Conservation (phyloP, 2,329 filamentous ascomycete species). For the Aureobasidium sp. region DNA sequence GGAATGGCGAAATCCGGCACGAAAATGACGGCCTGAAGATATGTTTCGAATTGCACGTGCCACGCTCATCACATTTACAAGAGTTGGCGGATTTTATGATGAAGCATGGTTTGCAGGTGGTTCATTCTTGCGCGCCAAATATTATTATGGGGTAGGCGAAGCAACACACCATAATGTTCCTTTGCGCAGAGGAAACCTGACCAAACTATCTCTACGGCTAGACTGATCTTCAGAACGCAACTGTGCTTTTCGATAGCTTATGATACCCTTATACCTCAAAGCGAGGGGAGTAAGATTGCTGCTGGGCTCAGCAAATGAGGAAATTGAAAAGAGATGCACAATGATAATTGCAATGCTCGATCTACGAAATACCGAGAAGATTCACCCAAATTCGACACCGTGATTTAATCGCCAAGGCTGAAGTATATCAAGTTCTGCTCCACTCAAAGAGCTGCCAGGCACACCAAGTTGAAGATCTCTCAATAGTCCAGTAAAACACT, state of each 20-base stretch:
- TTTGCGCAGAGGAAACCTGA: no score
- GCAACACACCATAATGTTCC: no score
- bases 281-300: neutral
- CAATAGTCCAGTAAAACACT: neutral
- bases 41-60: no score
- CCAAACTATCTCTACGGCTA: no score
- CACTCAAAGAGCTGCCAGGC: neutral
- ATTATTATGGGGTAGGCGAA: no score
- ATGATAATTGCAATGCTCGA: no score
- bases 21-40: no score
- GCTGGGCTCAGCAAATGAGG: neutral
- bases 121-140: no score
- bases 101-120: no score
- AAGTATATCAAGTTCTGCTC: neutral
- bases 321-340: neutral
- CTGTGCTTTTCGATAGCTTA: neutral
- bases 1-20: neutral
- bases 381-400: neutral
- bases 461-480: neutral
- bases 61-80: no score
- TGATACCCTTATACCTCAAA: neutral
- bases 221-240: neutral
- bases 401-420: neutral
- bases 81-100: no score
- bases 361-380: no score